Evolutionary conservation across 2,329 filamentous ascomycete species (phyloP).

Genomic region (Fusarium proliferatum): DNA sequence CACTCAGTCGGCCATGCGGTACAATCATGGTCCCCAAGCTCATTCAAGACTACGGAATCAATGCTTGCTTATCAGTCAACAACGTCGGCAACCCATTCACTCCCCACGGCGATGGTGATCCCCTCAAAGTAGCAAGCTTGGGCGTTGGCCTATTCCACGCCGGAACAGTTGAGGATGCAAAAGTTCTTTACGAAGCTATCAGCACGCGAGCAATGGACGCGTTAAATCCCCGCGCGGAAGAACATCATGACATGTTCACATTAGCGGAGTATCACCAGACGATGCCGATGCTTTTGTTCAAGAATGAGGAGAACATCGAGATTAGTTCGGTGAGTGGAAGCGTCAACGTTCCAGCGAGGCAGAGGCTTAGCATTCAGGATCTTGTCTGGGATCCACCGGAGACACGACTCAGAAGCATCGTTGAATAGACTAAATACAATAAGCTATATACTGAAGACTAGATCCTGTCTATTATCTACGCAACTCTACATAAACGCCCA

Average conservation of each 20-base stretch:
- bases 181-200: not conserved
- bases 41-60: not conserved
- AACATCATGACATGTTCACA: rapidly evolving
- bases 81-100: constrained; percentile 11
- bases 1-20: constrained; percentile 10
- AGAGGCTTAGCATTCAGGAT: not conserved
- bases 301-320: not conserved
- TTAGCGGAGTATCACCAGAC: rapidly evolving
- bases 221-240: rapidly evolving
- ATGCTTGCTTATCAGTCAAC: not conserved
- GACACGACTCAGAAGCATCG: not conserved
- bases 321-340: not conserved
- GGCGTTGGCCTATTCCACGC: constrained; percentile 12
- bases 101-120: constrained; percentile 1
- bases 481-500: constrained; percentile 15
- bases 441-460: not conserved
- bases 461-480: not conserved
- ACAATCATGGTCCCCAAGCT: constrained; percentile 14
- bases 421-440: not conserved
- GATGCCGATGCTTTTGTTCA: not conserved
- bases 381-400: constrained; percentile 17
- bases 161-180: not conserved
- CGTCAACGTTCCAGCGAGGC: not conserved
- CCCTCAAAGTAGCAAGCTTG: not conserved
- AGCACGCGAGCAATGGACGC: constrained; percentile 11